These are phyloP conservation scores for Suillus subaureus DNA, from an alignment of 768 basidiomycete genomes.

Conservation along the genomic window DNA sequence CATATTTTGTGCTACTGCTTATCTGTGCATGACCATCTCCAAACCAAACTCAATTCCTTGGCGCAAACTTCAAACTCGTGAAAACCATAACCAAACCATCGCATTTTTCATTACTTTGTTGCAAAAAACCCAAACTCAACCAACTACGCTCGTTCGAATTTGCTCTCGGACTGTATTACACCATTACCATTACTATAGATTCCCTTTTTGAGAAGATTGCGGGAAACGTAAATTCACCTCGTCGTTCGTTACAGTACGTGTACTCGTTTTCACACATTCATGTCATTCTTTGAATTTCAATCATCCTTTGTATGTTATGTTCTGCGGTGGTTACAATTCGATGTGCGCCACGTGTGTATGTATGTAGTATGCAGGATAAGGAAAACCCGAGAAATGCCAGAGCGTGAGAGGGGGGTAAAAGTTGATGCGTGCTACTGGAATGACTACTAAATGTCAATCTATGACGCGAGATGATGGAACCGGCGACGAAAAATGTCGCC, in stretches of 20 bases:
- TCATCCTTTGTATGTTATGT: not conserved
- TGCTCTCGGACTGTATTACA: constrained; percentile 2
- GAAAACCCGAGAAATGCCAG: not conserved
- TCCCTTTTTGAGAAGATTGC: not conserved
- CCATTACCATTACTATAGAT: not conserved
- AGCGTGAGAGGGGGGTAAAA: not conserved
- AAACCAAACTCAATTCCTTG: not conserved
- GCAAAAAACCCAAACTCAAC: not conserved
- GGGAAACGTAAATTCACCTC: not conserved
- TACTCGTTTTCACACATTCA: not conserved
- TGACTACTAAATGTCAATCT: not conserved
- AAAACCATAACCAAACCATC: constrained; percentile 1
- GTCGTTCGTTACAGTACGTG: not conserved
- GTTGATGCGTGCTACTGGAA: not conserved
- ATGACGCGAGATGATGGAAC: not conserved
- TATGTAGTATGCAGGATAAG: not conserved
- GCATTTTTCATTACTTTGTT: constrained; percentile 3
- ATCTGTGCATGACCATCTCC: not conserved
- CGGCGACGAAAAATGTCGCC: not conserved
- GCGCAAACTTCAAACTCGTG: not conserved
- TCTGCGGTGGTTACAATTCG: not conserved
- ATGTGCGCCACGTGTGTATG: not conserved
- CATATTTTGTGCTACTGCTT: not conserved
- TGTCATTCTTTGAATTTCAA: not conserved
- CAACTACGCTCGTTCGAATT: not conserved